Evolutionary conservation across 1,284 basidiomycete genomes (phyloP).

Genomic region (Apiotrichum laibachii): DNA sequence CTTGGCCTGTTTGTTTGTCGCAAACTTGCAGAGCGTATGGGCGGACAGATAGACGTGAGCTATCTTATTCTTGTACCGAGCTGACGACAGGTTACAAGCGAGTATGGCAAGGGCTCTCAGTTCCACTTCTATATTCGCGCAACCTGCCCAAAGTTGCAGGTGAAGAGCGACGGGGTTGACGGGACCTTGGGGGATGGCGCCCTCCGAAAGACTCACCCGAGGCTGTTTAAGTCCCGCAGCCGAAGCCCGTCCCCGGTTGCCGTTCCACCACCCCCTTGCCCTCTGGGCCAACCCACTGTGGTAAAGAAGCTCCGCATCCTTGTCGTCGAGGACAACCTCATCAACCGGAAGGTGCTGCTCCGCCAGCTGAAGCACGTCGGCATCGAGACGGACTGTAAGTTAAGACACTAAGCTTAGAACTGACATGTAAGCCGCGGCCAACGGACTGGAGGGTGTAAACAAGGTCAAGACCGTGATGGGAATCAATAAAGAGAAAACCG

Average conservation of each 20-base stretch:
- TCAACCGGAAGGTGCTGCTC: conserved; percentile 48
- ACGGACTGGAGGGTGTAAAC: conserved; percentile 52
- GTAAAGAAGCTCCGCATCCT: conserved; percentile 13
- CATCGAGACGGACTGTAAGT: conserved; percentile 26
- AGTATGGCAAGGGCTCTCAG: conserved; percentile 47
- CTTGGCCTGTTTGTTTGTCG: conserved; percentile 36
- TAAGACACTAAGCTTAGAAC: too few species aligned
- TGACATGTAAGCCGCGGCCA: conserved; percentile 23
- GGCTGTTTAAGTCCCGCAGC: too few species aligned
- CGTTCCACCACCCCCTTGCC: too few species aligned
- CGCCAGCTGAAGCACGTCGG: conserved; percentile 44
- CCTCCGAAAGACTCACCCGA: too few species aligned
- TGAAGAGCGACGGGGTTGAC: too few species aligned
- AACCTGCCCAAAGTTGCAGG: too few species aligned
- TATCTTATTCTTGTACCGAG: too few species aligned
- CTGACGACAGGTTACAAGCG: conserved; percentile 16
- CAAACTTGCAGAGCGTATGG: conserved; percentile 30
- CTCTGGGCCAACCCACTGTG: too few species aligned
- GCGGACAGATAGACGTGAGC: conserved; percentile 27
- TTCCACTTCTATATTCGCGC: conserved; percentile 34
- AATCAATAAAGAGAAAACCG: neutral
- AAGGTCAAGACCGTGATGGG: conserved; percentile 32
- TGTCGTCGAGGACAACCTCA: conserved; percentile 45
- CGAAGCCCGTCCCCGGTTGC: too few species aligned
- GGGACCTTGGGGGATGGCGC: too few species aligned